Base-by-base conservation (phyloP, 148 eudicot genomes). In the Limonium bicolor region DNA sequence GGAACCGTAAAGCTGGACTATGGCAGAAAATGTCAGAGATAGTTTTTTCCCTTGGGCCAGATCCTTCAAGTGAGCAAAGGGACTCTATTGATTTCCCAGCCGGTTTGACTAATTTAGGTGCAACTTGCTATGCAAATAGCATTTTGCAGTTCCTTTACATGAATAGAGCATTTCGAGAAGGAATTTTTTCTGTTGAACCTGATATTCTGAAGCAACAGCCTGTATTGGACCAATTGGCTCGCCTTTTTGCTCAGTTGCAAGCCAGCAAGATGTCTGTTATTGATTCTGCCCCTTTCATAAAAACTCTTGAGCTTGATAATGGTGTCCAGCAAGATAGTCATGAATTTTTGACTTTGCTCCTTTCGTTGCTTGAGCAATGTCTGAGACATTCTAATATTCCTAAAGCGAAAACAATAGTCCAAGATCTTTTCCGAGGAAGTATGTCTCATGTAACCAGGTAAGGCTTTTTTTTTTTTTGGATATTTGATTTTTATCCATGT, bases 41-140 rank as follows among this genome's bases (percentile, higher is more conserved):
- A 50, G 25, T 80, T 47, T 51, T 52, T 47, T 65, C 85, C 20
- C 55, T 84, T 45, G 99, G 99, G 56, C 64, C 69, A 36, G 95
- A 90, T 57, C 93, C 95, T 26, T 69, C 87, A 12, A 35, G 41
- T 46, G 95, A 84, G 51, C 70, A 77, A 18, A 81, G 99, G 47
- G 60, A 57, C 19, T 67, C 78, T 25, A 52, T 54, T 18, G 63
- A 60, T 19, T 62, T 74, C 27, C 99, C 99, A 9, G 87, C 99
- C 0, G 99, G 99, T 10, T 78, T 90, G 62, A 84, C 93, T 16
- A 90, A 90, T 69, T 65, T 90, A 44, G 99, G 99, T 18, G 99
- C 99, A 6, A 90, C 99, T 5, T 90, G 99, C 60, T 90, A 90
- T 61, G 97, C 97, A 27, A 90, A 90, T 59, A 90, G 97, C 71